Evolutionary conservation across 2,329 filamentous ascomycete genomes (phyloP), one percentile per base, ranked within the genome.

Genomic region (Botrytis fragariae): DNA sequence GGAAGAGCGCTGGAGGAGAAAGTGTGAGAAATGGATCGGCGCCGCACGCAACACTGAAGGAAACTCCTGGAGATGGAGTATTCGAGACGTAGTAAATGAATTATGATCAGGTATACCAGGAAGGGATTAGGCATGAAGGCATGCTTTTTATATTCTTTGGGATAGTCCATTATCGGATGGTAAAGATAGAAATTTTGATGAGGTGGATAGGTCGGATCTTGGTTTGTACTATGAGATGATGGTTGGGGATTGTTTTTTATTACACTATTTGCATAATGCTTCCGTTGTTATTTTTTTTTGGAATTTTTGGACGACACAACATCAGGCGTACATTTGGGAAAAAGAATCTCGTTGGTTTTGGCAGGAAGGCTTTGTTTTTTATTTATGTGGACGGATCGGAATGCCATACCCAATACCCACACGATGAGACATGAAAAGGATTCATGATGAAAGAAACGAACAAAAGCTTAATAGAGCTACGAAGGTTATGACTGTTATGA

Each of bases 1-100:
- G 83, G 96, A 99, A 83, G 91, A 93, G 65, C 88, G 93, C 75
- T 99, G 96, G 96, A 88, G 92, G 77, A 91, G 91, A 81, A 95
- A 95, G 83, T 95, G 95, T 77, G 91, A 93, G 81, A 91, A 89
- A 79, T 99, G 96, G 96, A 89, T 95, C 76, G 87, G 87, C 69
- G 84, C 87, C 76, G 83, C 78, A 51, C 62, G 74, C 25, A 85
- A 86, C 76, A 77, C 86, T 73, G 85, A 89, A 75, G 85, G 86
- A 78, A 87, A 87, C 76, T 85, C 87, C 71, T 94, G 92, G 93
- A 88, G 92, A 82, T 97, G 94, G 94, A 90, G 90, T 67, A 92
- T 91, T 73, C 86, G 89, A 74, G 88, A 90, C 77, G 86, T 88
- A 77, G 84, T 91, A 39, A 78, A 76, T 64, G 71, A 74, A 65